Evolutionary conservation across 441 rosid genomes (phyloP), one percentile per base, ranked within the genome.

Genomic region (Bocquillonia castaneifolia): DNA sequence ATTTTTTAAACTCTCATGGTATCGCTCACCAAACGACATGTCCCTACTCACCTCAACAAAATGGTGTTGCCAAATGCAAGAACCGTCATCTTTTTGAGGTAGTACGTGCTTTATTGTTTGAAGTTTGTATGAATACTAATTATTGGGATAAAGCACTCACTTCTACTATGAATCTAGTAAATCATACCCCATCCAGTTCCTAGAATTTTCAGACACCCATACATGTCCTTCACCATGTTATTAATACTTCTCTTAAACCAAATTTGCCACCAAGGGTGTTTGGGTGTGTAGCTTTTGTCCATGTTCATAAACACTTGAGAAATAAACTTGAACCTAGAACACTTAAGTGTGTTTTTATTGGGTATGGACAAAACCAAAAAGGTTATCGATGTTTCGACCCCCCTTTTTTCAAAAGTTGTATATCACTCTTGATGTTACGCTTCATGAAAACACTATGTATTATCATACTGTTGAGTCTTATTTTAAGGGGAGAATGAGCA

Each of bases 11-110:
- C 0, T 0, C 0, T 0, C 25, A 70, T 1, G 62, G 48, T 2
- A 42, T 70, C 0, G 55, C 55, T 23, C 57, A 54, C 8, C 36
- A 54, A 54, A 70, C 63, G 2, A 70, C 18, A 17, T 52, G 20
- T 8, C 34, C 48, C 0, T 62, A 52, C 10, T 0, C 34, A 17
- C 59, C 36, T 17, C 0, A 47, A 22, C 14, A 68, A 0, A 20
- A 47, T 48, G 0, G 54, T 17, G 18, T 66, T 13, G 26, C 37
- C 3, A 18, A 53, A 23, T n/a, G 29, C 13, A 63, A 61, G 8
- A 28, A 63, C 3, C 0, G 22, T 1, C 34, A 66, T 20, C 26
- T 72, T 1, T 3, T 66, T 1, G 28, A 67, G 26, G 20, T 67
- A 14, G 68, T 56, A 5, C 10, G 42, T 15, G 47, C 64, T 8